Percentiles rank a stretch among this genome's conserved stretches.
Evolutionary conservation across 306 rosid genomes (phyloP).

Genomic region (Datisca glomerata): DNA sequence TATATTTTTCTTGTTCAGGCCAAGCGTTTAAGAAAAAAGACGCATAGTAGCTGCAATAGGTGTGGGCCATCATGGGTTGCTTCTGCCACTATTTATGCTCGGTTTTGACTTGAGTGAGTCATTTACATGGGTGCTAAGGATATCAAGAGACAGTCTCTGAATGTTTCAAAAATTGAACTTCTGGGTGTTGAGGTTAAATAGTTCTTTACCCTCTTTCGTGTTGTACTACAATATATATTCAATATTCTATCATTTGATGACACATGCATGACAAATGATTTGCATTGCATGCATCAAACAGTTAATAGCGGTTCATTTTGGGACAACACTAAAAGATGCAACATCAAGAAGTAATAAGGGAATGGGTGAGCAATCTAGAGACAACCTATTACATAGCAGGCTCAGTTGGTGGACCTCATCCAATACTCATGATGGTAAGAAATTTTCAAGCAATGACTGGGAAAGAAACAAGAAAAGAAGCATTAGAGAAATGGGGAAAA

Average conservation of each 20-base stretch:
- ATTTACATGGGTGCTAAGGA: conserved; percentile 54
- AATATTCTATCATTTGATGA: too few relatives aligned
- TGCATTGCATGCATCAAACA: background rate
- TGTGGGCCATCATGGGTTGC: conserved; percentile 70
- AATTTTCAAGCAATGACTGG: conserved; percentile 66
- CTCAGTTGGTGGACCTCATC: conserved; percentile 62
- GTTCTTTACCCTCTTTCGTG: background rate
- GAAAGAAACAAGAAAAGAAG: conserved; percentile 47
- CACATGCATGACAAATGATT: too few relatives aligned
- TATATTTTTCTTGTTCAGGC: too few relatives aligned
- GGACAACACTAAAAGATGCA: conserved; percentile 37
- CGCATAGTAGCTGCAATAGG: conserved; percentile 43
- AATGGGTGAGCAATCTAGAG: conserved; percentile 35
- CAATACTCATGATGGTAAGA: conserved; percentile 50
- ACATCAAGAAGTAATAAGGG: conserved; percentile 40
- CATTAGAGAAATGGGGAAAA: conserved; percentile 43
- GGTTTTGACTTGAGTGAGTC: conserved; percentile 35
- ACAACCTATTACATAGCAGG: conserved; percentile 30
- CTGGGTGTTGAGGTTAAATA: conserved; percentile 47
- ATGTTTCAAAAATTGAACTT: conserved; percentile 38
- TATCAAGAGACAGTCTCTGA: conserved; percentile 28
- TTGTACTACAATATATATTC: too few relatives aligned
- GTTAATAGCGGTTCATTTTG: conserved; percentile 28
- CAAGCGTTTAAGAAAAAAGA: conserved; percentile 34
- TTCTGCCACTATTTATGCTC: conserved; percentile 60